Evolutionary conservation across 2,329 filamentous ascomycete species (phyloP), one percentile per base, ranked within the genome.

Genomic region (Thermothelomyces thermophilus): DNA sequence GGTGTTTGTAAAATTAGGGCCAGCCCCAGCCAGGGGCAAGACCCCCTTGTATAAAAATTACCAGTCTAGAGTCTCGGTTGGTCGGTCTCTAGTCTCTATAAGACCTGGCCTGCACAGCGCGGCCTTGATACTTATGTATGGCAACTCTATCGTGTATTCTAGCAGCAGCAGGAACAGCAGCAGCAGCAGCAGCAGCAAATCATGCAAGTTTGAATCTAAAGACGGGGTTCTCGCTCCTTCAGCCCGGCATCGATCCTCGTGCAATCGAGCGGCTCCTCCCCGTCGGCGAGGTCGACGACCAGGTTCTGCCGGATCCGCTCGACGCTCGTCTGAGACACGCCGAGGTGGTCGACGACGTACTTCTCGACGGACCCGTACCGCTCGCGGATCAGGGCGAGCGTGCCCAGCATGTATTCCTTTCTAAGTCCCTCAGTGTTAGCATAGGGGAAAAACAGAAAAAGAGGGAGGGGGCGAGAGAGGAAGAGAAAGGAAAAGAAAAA

Each of bases 301-400:
- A 83, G 59, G 60, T 77, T 80, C 43, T 63, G 68, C 45, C 69
- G 71, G 42, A 86, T 64, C 51, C 62, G 68, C 53, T 71, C 70
- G 48, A 88, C 70, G 53, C 80, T 76, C 5, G 71, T 73, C 30
- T 73, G 70, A 1, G 70, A 73, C 31, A 89, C 62, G 11, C 80
- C 74, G 60, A 83, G 83, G 28, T 76, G 66, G 13, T 76, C 68
- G 48, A 70, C 68, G 55, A 87, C 69, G 66, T 87, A 90, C 13
- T 67, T 66, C 62, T 87, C 82, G 2, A 78, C 73, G 2, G 82
- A 77, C 2, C 83, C 84, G 66, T 80, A 85, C 53, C 75, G 72
- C 24, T 71, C 66, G 41, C 76, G 70, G 41, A 89, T 68, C 70
- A 80, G 75, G 43, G 73, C 65, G 6, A 78, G 62, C 7, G 71